phyloP scores from a whole-genome alignment of 1,284 basidiomycete species.

The Sanghuangporus sanghuang region DNA sequence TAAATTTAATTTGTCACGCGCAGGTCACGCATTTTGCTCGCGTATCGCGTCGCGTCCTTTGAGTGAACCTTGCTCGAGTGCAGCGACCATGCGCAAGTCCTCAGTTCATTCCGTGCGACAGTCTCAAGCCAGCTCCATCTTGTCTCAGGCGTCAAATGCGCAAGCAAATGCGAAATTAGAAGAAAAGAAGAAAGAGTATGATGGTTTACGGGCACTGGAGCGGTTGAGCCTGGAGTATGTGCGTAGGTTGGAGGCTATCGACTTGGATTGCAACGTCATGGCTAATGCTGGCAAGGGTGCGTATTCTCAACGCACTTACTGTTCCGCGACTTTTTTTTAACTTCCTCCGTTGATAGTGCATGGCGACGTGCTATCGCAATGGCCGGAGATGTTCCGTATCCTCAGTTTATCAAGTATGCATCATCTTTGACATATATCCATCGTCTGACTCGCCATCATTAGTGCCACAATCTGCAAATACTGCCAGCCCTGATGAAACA shows the following conservation, averaged over 20 bases:
- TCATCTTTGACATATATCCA: not conserved
- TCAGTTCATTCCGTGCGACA: conserved; percentile 19
- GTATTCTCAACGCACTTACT: not conserved
- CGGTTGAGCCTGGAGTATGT: conserved; percentile 56
- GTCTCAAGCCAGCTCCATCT: conserved; percentile 36
- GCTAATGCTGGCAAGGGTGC: conserved; percentile 66
- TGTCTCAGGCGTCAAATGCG: conserved; percentile 39
- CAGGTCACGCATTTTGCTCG: not conserved
- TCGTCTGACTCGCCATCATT: not conserved
- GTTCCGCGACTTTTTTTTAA: conserved; percentile 1
- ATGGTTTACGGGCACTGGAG: conserved; percentile 69
- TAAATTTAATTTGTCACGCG: not conserved
- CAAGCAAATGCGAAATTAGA: conserved; percentile 48
- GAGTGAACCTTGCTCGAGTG: not conserved
- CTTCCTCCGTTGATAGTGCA: conserved; percentile 43
- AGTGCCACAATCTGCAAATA: conserved; percentile 26
- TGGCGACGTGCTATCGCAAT: conserved; percentile 71
- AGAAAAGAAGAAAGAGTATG: conserved; percentile 75
- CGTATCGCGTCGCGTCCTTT: not conserved
- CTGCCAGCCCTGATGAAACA: conserved; percentile 26
- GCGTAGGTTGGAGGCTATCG: conserved; percentile 60
- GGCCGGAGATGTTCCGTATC: conserved; percentile 78
- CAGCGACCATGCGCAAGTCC: conserved; percentile 15
- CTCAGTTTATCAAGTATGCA: conserved; percentile 55
- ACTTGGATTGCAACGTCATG: conserved; percentile 69